These are phyloP conservation scores for Cystobasidiaceae sp. DNA, from an alignment of 1,284 basidiomycete genomes.

Conservation along the genomic window DNA sequence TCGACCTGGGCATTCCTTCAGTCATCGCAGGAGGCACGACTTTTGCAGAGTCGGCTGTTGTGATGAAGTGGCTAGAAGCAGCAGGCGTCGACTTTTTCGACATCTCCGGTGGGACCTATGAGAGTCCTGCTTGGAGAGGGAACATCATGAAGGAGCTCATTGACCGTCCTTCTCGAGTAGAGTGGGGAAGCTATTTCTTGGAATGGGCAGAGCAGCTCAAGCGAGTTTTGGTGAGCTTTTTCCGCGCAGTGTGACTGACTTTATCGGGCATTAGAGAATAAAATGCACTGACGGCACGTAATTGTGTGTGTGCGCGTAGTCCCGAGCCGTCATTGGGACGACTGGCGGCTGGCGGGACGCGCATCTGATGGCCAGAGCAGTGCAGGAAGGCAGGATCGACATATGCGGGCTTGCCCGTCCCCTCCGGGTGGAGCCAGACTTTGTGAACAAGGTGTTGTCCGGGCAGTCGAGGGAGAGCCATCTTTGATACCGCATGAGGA, in stretches of 20 bases:
- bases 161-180: neutral
- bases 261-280: neutral
- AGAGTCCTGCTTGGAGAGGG: neutral
- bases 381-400: neutral
- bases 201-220: neutral
- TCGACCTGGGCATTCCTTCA: neutral
- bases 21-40: neutral
- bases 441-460: neutral
- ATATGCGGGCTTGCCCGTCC: neutral
- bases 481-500: no score
- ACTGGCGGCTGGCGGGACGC: neutral
- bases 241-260: neutral
- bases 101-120: slow-evolving; percentile 5
- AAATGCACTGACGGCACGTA: neutral
- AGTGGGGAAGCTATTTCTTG: neutral
- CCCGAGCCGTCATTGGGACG: neutral
- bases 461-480: neutral
- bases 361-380: neutral
- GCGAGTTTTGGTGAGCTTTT: neutral
- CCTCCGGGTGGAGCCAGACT: neutral
- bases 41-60: neutral
- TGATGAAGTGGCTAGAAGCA: neutral
- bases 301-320: no score
- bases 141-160: neutral
- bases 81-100: slow-evolving; percentile 11